phyloP scores from a whole-genome alignment of 169 alveolate genomes.

The Eimeria sp. region DNA sequence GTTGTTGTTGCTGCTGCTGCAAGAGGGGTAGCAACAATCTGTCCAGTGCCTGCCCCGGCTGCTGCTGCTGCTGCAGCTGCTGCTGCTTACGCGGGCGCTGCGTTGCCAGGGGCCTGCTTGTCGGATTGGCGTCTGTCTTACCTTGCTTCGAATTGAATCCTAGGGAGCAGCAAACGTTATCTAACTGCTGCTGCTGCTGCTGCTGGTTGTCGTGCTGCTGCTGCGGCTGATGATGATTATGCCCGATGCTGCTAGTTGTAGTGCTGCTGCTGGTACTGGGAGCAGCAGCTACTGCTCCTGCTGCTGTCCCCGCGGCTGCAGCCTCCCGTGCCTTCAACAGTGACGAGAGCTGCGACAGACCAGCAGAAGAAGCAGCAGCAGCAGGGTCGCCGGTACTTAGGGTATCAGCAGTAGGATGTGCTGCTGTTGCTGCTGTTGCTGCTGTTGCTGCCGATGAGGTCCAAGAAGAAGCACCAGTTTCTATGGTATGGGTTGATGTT shows the following conservation, averaged over 20 bases:
- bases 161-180: background rate
- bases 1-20: too few relatives aligned
- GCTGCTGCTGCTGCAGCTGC: too few relatives aligned
- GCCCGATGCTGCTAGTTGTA: background rate
- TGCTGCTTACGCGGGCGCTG: conserved; percentile 7
- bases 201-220: background rate
- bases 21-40: too few relatives aligned
- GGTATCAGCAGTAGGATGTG: background rate
- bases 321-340: background rate
- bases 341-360: background rate
- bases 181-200: background rate
- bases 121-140: background rate
- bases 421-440: background rate
- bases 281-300: background rate
- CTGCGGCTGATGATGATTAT: background rate
- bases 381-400: background rate
- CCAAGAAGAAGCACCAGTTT: background rate
- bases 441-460: conserved; percentile 21
- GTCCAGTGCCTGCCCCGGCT: too few relatives aligned
- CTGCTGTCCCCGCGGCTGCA: background rate
- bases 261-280: background rate
- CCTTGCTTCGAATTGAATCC: background rate
- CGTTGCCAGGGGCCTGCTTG: background rate
- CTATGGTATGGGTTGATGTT: background rate
- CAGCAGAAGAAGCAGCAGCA: conserved; percentile 4